These are phyloP conservation scores for Jacaranda copaia DNA, from an alignment of 257 asterid genomes.

Conservation along the genomic window DNA sequence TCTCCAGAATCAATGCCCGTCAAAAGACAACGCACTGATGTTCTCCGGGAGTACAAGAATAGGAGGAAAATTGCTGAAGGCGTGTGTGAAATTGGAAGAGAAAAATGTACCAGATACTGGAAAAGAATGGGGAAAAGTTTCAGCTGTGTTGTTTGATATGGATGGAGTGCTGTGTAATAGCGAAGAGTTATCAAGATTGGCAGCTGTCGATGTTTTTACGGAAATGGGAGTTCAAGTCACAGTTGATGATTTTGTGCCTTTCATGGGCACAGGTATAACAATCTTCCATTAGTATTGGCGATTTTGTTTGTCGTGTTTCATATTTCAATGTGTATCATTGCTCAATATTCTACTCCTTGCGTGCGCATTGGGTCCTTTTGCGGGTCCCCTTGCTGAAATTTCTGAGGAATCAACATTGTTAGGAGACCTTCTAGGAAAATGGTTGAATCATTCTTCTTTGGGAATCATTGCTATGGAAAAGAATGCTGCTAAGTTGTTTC, in stretches of 20 bases:
- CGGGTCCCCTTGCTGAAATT: background rate
- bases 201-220: slow-evolving; percentile 89
- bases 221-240: slow-evolving; percentile 94
- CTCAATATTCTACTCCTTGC: background rate
- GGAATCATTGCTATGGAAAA: background rate
- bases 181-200: slow-evolving; percentile 87
- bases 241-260: slow-evolving; percentile 89
- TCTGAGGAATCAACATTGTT: background rate
- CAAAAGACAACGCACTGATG: slow-evolving; percentile 27
- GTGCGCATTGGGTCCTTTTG: background rate
- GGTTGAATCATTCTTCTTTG: background rate
- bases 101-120: slow-evolving; percentile 51
- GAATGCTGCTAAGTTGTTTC: slow-evolving; percentile 6
- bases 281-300: background rate
- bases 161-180: slow-evolving; percentile 97
- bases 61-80: slow-evolving; percentile 44
- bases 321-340: background rate
- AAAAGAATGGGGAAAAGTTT: slow-evolving; percentile 81
- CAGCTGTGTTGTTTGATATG: slow-evolving; percentile 97
- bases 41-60: slow-evolving; percentile 40
- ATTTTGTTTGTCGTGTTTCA: background rate
- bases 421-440: too few relatives aligned
- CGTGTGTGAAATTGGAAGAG: slow-evolving; percentile 75
- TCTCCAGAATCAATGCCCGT: slow-evolving; percentile 40
- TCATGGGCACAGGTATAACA: slow-evolving; percentile 93